These are phyloP conservation scores for Talaromyces sp. DNA, from an alignment of 2,329 filamentous ascomycete genomes.

Conservation along the genomic window DNA sequence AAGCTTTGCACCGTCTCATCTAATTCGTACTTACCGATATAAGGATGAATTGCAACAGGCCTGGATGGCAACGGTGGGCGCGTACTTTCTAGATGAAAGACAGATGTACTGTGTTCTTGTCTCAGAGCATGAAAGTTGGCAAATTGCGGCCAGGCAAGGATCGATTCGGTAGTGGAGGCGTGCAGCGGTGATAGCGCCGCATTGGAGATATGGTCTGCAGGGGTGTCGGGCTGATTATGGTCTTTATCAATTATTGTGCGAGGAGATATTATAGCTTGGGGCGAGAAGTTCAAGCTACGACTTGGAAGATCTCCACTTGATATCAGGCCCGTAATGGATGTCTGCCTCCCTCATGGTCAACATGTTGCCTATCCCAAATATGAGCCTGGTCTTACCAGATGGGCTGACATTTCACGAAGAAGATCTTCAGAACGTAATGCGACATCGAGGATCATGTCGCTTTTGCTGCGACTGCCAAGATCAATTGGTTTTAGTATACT, in stretches of 20 bases:
- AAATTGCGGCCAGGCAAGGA: slow-evolving; percentile 54
- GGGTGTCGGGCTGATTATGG: slow-evolving; percentile 20
- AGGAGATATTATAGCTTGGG: slow-evolving; percentile 20
- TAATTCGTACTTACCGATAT: slow-evolving; percentile 43
- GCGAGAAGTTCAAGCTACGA: slow-evolving; percentile 17
- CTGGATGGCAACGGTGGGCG: slow-evolving; percentile 34
- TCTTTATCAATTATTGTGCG: slow-evolving; percentile 17
- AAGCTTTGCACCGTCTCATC: slow-evolving; percentile 45
- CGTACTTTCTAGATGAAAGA: slow-evolving; percentile 49
- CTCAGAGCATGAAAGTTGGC: slow-evolving; percentile 45
- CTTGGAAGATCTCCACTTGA: slow-evolving; percentile 10
- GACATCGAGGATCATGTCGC: slow-evolving; percentile 52
- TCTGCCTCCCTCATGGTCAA: not conserved
- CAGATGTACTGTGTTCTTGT: slow-evolving; percentile 41
- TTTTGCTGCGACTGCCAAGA: slow-evolving; percentile 46
- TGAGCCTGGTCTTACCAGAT: slow-evolving; percentile 30
- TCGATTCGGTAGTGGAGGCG: slow-evolving; percentile 50
- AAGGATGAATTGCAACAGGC: slow-evolving; percentile 37
- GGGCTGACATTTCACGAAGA: slow-evolving; percentile 46
- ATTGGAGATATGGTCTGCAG: slow-evolving; percentile 38
- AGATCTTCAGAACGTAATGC: slow-evolving; percentile 49
- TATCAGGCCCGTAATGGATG: slow-evolving; percentile 3
- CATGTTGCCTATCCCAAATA: slow-evolving; percentile 6
- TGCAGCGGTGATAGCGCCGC: slow-evolving; percentile 51
- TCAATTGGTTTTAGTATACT: not conserved